These are phyloP conservation scores for Penicillium soppii DNA, from an alignment of 495 filamentous ascomycete genomes.

Conservation along the genomic window DNA sequence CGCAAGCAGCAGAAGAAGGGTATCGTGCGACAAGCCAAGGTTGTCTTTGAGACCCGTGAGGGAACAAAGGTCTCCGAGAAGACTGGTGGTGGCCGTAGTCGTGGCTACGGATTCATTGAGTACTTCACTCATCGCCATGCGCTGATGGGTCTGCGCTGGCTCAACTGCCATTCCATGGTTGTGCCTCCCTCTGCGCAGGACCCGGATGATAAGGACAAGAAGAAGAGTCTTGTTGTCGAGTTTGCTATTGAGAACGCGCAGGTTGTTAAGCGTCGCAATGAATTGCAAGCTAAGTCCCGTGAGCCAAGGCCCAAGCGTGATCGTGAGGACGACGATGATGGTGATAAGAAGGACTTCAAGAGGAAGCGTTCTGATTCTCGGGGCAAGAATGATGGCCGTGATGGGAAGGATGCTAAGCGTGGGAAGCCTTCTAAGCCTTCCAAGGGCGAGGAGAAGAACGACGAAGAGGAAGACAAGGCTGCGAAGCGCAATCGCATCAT, in stretches of 20 bases:
- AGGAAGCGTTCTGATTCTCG: constrained; percentile 41
- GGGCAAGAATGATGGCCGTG: constrained; percentile 12
- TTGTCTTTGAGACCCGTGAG: constrained; percentile 83
- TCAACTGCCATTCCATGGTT: constrained; percentile 79
- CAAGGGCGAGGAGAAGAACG: constrained; percentile 23
- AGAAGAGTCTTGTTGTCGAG: constrained; percentile 85
- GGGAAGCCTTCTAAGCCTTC: constrained; percentile 10
- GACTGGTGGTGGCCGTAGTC: constrained; percentile 71
- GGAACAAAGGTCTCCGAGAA: constrained; percentile 77
- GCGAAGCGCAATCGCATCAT: constrained; percentile 66
- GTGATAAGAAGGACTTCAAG: constrained; percentile 33
- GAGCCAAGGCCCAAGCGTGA: constrained; percentile 24
- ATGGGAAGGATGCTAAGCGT: constrained; percentile 6
- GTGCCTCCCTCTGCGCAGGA: constrained; percentile 30
- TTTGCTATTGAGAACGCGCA: constrained; percentile 99
- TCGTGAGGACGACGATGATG: constrained; percentile 11
- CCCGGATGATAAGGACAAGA: constrained; percentile 53
- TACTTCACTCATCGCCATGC: constrained; percentile 93
- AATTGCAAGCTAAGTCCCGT: constrained; percentile 63
- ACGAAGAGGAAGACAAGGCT: constrained; percentile 54
- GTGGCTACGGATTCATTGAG: constrained; percentile 97
- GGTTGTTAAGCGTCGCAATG: constrained; percentile 76
- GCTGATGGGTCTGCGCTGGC: constrained; percentile 89
- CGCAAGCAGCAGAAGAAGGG: constrained; percentile 85
- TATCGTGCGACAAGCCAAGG: constrained; percentile 91